Base-by-base conservation (phyloP, 139 green algal genomes). In the Yamagishiella unicocca region DNA sequence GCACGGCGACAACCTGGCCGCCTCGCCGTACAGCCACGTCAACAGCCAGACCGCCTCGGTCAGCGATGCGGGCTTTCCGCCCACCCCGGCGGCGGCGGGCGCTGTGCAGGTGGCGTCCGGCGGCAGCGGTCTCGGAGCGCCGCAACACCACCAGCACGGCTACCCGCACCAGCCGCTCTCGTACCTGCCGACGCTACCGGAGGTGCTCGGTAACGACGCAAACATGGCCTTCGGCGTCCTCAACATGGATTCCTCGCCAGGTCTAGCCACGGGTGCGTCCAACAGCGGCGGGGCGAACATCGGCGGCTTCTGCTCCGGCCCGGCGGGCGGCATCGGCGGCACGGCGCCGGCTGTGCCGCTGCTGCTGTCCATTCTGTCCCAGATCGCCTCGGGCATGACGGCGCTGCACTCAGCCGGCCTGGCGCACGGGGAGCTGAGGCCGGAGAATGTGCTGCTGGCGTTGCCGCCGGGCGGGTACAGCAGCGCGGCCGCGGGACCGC, bases 401-500 rank as follows among this genome's bases (percentile, higher is more conserved):
- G 66, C 82, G 24, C 88, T 93, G 6, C 90, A 93, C 66, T 53
- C 66, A 0, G 53, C 85, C 22, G 88, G 90, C 4, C 71, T 93
- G 5, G 24, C 91, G 7, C 90, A 93, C 55, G 90, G 90, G 2
- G 90, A 93, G 84, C 62, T 93, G 53, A 76, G 90, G 29, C 58
- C 85, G 8, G 85, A 91, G 50, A 93, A 93, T 22, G 68, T 93
- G 4, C 88, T 93, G 82, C 79, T 93, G 21, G 55, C 74, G 61
- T 0, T 64, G 55, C 40, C 82, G 75, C 42, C 25, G 4, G 37
- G 55, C 27, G 40, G 10, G 22, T 33, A 7, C 82, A 61, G 37
- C 68, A n/a, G 33, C 68, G 9, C 24, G n/a, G 38, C 4, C 40
- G 55, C 33, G 12, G 35, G 40, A 19, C 42, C 22, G 24, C 64